phyloP scores from a whole-genome alignment of 208 protist genomes.

The Acanthamoeba divionensis region DNA sequence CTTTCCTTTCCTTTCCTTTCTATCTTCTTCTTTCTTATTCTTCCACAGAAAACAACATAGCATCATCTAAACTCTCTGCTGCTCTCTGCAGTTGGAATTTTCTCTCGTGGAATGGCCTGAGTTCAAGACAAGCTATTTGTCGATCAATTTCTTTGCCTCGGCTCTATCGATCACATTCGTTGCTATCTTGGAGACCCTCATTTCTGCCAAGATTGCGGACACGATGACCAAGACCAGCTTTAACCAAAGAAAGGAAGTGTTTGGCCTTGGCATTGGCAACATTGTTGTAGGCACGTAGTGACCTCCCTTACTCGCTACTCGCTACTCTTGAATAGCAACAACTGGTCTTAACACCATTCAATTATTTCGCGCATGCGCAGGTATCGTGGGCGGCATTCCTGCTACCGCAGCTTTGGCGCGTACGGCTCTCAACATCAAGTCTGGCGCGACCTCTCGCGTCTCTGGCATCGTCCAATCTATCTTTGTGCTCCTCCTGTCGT shows the following conservation, averaged over 20 bases:
- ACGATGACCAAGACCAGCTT: slow-evolving; percentile 65
- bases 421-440: slow-evolving; percentile 66
- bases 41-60: too few species aligned
- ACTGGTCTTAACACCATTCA: background rate
- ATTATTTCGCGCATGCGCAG: background rate
- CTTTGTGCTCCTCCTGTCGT: slow-evolving; percentile 51
- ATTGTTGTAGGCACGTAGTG: slow-evolving; percentile 27
- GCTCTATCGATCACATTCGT: slow-evolving; percentile 61
- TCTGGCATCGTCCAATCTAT: slow-evolving; percentile 47
- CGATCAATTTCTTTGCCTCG: slow-evolving; percentile 30
- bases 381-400: slow-evolving; percentile 57
- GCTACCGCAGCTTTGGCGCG: slow-evolving; percentile 60
- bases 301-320: background rate
- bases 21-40: too few species aligned
- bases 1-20: too few species aligned
- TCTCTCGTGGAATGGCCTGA: slow-evolving; percentile 10
- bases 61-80: too few species aligned
- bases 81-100: slow-evolving; percentile 31
- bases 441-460: slow-evolving; percentile 54
- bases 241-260: slow-evolving; percentile 61
- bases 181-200: slow-evolving; percentile 60
- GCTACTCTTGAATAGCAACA: background rate
- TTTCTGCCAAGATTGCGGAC: slow-evolving; percentile 65
- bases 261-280: slow-evolving; percentile 57
- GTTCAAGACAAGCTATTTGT: slow-evolving; percentile 30